phyloP scores from a whole-genome alignment of 129 eudicot species.

The Glebionis coronaria region DNA sequence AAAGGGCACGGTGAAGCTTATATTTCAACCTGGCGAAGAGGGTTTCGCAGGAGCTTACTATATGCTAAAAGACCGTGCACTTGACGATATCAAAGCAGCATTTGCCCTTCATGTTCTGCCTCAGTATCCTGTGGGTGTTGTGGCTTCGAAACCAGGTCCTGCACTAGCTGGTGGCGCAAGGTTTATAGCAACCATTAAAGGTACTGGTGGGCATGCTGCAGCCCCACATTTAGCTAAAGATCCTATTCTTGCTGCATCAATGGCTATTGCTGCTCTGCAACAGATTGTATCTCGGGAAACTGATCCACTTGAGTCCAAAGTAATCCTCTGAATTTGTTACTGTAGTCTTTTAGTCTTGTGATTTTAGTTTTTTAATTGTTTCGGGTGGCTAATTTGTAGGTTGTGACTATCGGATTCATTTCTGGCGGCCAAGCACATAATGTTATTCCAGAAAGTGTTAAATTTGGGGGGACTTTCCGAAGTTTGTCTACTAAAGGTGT shows the following conservation, averaged over 20 bases:
- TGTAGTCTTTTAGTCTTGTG: not conserved
- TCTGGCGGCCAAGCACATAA: slow-evolving; percentile 55
- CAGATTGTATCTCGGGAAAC: slow-evolving; percentile 72
- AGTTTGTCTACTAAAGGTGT: slow-evolving; percentile 62
- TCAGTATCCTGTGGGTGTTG: slow-evolving; percentile 38
- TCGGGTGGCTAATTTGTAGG: slow-evolving; percentile 29
- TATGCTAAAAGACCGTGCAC: slow-evolving; percentile 52
- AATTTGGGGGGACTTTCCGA: slow-evolving; percentile 75
- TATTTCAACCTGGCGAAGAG: slow-evolving; percentile 76
- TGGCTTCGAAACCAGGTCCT: slow-evolving; percentile 61
- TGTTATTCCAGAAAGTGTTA: slow-evolving; percentile 66
- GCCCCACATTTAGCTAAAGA: slow-evolving; percentile 50
- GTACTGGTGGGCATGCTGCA: slow-evolving; percentile 62
- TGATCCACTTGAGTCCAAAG: slow-evolving; percentile 64
- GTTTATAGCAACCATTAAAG: slow-evolving; percentile 49
- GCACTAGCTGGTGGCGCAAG: slow-evolving; percentile 55
- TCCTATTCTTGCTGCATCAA: slow-evolving; percentile 59
- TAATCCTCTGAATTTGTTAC: slow-evolving; percentile 23
- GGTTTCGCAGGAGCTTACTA: slow-evolving; percentile 63
- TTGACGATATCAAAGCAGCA: slow-evolving; percentile 50
- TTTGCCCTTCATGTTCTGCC: slow-evolving; percentile 55
- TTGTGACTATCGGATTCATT: slow-evolving; percentile 52
- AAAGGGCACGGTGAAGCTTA: slow-evolving; percentile 62
- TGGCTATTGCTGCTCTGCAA: slow-evolving; percentile 55
- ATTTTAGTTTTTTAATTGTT: not conserved